phyloP scores from a whole-genome alignment of 345 rosid species.

The Barbarea vulgaris region DNA sequence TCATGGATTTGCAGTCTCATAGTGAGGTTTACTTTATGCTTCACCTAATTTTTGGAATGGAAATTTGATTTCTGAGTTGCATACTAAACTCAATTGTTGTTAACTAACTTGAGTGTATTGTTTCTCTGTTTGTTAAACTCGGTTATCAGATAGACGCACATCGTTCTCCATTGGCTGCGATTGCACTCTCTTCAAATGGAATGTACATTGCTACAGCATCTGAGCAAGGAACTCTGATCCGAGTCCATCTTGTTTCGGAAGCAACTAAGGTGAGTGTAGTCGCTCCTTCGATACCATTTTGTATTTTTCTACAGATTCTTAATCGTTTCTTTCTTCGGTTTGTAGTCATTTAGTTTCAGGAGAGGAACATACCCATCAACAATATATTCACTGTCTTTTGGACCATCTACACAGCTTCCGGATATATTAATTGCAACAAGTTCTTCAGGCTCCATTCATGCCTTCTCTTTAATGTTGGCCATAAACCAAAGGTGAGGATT shows the following conservation, averaged over 20 bases:
- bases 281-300: not conserved
- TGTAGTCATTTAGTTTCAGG: slow-evolving; percentile 79
- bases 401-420: slow-evolving; percentile 69
- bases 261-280: slow-evolving; percentile 74
- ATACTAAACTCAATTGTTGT: not conserved
- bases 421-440: slow-evolving; percentile 83
- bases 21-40: slow-evolving; percentile 64
- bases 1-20: slow-evolving; percentile 71
- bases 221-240: slow-evolving; percentile 87
- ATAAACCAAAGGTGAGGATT: slow-evolving; percentile 64
- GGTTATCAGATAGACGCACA: slow-evolving; percentile 85
- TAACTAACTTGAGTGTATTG: not conserved
- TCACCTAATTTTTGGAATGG: not conserved
- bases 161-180: slow-evolving; percentile 76
- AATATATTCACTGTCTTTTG: slow-evolving; percentile 87
- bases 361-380: slow-evolving; percentile 89
- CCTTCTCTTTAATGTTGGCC: slow-evolving; percentile 64
- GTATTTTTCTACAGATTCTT: slow-evolving; percentile 14
- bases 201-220: slow-evolving; percentile 91
- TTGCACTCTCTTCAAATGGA: slow-evolving; percentile 79
- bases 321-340: slow-evolving; percentile 26
- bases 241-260: slow-evolving; percentile 80
- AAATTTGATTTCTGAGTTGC: not conserved
- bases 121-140: slow-evolving; percentile 17
- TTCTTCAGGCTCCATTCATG: slow-evolving; percentile 86